phyloP scores from a whole-genome alignment of 768 basidiomycete genomes.

The Asterophora lycoperdoides region DNA sequence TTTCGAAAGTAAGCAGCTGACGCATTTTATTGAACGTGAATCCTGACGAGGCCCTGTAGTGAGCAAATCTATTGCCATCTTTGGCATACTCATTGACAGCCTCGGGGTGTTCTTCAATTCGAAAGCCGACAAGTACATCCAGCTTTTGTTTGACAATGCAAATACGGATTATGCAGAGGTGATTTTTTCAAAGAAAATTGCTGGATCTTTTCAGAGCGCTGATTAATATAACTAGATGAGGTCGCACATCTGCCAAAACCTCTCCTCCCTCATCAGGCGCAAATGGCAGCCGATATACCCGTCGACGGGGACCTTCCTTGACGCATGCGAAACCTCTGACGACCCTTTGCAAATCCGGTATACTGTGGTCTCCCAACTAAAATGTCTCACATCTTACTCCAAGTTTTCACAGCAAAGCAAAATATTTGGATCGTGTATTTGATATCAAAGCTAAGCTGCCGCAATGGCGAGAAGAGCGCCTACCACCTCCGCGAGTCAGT shows the following conservation, averaged over 20 bases:
- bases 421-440: conserved; percentile 53
- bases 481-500: conserved; percentile 81
- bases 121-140: conserved; percentile 62
- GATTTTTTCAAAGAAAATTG: conserved; percentile 11
- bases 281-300: conserved; percentile 70
- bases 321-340: conserved; percentile 43
- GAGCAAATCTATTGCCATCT: conserved; percentile 66
- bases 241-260: conserved; percentile 59
- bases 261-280: conserved; percentile 52
- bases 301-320: conserved; percentile 48
- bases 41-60: conserved; percentile 38
- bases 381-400: conserved; percentile 5
- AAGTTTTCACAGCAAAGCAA: conserved; percentile 39
- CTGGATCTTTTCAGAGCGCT: conserved; percentile 2
- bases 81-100: conserved; percentile 63
- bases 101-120: conserved; percentile 64
- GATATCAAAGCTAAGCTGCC: conserved; percentile 58
- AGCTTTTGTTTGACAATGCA: conserved; percentile 69
- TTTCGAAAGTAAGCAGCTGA: conserved; percentile 65
- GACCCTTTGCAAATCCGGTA: conserved; percentile 68
- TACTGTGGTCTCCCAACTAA: not conserved
- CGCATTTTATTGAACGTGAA: not conserved
- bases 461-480: conserved; percentile 67
- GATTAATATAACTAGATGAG: conserved; percentile 51
- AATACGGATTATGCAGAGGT: conserved; percentile 87